Conservation (phyloP, 441 rosid genomes). For the Bruguiera hainesii region DNA sequence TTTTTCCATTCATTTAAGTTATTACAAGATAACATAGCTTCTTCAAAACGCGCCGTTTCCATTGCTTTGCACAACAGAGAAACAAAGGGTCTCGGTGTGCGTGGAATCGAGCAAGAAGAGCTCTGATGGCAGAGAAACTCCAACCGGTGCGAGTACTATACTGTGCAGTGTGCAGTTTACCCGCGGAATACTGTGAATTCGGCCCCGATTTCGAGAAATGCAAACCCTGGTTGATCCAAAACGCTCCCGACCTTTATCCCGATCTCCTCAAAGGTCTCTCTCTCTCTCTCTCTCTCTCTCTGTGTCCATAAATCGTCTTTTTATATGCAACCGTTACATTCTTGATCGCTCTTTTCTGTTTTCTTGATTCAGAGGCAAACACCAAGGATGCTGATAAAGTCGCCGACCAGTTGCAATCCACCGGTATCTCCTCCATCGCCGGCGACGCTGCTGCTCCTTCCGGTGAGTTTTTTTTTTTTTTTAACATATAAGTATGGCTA, state of each 20-base stretch:
- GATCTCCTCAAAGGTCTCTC: slow-evolving; percentile 60
- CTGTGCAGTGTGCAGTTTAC: slow-evolving; percentile 72
- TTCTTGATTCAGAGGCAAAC: slow-evolving; percentile 31
- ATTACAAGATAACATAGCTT: no score
- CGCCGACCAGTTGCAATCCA: slow-evolving; percentile 39
- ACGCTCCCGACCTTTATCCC: slow-evolving; percentile 87
- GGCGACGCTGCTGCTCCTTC: slow-evolving; percentile 26
- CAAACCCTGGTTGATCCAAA: slow-evolving; percentile 82
- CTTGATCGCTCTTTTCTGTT: not conserved
- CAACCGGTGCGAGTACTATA: slow-evolving; percentile 70
- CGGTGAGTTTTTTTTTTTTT: slow-evolving; percentile 11
- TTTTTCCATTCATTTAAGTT: no score
- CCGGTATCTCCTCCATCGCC: slow-evolving; percentile 46
- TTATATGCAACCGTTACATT: not conserved
- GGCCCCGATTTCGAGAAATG: slow-evolving; percentile 91
- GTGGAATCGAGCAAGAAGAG: no score
- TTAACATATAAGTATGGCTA: no score
- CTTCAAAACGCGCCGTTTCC: no score
- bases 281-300: not conserved
- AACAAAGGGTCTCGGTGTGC: no score
- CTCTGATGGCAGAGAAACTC: slow-evolving; percentile 70
- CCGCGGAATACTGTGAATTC: slow-evolving; percentile 90
- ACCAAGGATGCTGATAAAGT: slow-evolving; percentile 45
- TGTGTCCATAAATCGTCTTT: not conserved
- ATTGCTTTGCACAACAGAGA: no score